Percentiles rank a stretch among this genome's conserved stretches.
These are phyloP conservation scores for Paecilomyces sp. DNA, from an alignment of 2,329 filamentous ascomycete genomes.

Conservation along the genomic window DNA sequence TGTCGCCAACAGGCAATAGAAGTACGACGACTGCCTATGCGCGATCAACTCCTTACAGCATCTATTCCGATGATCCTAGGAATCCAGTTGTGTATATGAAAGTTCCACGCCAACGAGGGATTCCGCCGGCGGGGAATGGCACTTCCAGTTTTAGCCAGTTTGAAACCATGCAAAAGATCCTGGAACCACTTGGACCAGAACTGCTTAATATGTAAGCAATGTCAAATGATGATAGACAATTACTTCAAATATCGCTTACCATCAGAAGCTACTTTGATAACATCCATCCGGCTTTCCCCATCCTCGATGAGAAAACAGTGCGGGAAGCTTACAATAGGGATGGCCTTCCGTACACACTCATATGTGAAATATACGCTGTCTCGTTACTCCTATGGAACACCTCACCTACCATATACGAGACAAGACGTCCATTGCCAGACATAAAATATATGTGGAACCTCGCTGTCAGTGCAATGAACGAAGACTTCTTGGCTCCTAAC, in stretches of 20 bases:
- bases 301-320: conserved; percentile 44
- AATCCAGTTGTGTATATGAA: conserved; percentile 17
- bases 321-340: conserved; percentile 34
- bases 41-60: conserved; percentile 5
- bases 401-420: conserved; percentile 13
- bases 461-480: conserved; percentile 46
- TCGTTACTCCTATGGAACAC: conserved; percentile 45
- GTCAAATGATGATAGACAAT: conserved; percentile 10
- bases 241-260: conserved; percentile 32
- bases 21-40: background rate
- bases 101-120: conserved; percentile 7
- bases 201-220: conserved; percentile 2
- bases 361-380: conserved; percentile 45
- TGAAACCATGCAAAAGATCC: conserved; percentile 43
- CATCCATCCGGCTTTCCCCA: conserved; percentile 45
- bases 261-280: conserved; percentile 42
- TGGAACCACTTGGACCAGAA: conserved; percentile 31
- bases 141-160: conserved; percentile 27
- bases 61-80: conserved; percentile 7
- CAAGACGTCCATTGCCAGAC: conserved; percentile 33
- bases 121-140: conserved; percentile 15
- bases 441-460: conserved; percentile 50
- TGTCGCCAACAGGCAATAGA: conserved; percentile 22
- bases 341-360: conserved; percentile 42
- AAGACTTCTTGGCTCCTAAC: conserved; percentile 45